These are phyloP conservation scores for Colletotrichum phormii DNA, from an alignment of 2,329 filamentous ascomycete genomes.

Conservation along the genomic window DNA sequence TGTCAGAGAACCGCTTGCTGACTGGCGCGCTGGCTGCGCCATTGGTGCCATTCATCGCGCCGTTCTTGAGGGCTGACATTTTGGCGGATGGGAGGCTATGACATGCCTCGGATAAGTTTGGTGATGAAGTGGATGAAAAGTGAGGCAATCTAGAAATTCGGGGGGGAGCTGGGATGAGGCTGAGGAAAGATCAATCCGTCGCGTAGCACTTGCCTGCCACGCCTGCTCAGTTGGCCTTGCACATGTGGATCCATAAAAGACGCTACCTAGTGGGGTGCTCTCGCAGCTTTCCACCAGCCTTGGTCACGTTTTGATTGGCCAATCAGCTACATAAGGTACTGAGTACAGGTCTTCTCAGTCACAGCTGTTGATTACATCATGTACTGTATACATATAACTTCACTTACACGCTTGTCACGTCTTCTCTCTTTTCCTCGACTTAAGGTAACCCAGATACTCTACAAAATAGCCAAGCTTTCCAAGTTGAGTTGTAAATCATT, in stretches of 20 bases:
- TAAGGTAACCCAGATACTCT: background rate
- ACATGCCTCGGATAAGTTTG: conserved; percentile 29
- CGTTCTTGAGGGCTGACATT: conserved; percentile 59
- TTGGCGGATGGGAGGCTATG: conserved; percentile 33
- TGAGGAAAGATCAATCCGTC: conserved; percentile 33
- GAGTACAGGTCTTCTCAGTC: background rate
- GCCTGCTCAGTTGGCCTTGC: conserved; percentile 22
- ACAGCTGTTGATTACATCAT: too few relatives aligned
- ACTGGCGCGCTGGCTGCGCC: conserved; percentile 50
- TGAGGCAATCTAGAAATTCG: conserved; percentile 15
- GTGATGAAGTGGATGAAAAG: conserved; percentile 19
- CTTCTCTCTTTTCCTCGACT: background rate
- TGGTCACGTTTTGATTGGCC: conserved; percentile 17
- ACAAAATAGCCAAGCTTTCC: background rate
- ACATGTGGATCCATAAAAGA: conserved; percentile 13
- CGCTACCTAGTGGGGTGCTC: conserved; percentile 4
- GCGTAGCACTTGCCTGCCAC: conserved; percentile 5
- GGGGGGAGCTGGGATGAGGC: conserved; percentile 32
- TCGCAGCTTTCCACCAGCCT: conserved; percentile 4
- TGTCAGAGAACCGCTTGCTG: conserved; percentile 72
- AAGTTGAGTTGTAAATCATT: background rate
- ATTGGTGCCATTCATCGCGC: conserved; percentile 57
- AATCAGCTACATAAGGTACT: background rate
- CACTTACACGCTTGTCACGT: background rate
- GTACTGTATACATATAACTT: background rate